A percentile compares a stretch with the other conserved stretches of the same genome.
Conservation (phyloP, 2,329 filamentous ascomycete genomes). For the Cordyceps javanica region DNA sequence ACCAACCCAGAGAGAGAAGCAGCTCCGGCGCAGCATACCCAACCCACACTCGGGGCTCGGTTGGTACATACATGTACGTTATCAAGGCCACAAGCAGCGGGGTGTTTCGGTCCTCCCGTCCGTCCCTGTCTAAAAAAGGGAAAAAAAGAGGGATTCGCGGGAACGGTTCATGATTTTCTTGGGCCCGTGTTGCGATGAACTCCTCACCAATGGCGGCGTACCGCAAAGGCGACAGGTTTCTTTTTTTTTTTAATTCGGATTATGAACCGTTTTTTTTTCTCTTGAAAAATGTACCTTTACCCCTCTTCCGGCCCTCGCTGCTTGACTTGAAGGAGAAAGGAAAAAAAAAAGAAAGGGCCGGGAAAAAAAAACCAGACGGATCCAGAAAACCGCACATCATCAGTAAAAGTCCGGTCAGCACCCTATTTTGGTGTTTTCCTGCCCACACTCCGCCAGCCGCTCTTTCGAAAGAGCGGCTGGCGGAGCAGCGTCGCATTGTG, state of each 20-base stretch:
- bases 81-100: too few relatives aligned
- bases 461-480: not conserved
- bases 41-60: too few relatives aligned
- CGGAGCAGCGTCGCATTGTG: conserved; percentile 7
- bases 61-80: too few relatives aligned
- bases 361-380: not conserved
- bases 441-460: not conserved
- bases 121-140: too few relatives aligned
- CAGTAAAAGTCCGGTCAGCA: not conserved
- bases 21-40: too few relatives aligned
- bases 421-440: not conserved
- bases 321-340: not conserved
- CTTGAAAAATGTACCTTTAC: not conserved
- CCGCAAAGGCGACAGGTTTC: too few relatives aligned
- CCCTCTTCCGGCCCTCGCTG: not conserved
- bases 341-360: not conserved
- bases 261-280: not conserved
- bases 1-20: too few relatives aligned
- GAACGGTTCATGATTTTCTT: not conserved
- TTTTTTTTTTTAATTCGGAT: not conserved
- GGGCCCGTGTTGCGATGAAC: not conserved
- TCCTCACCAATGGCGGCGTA: too few relatives aligned
- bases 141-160: too few relatives aligned
- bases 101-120: too few relatives aligned
- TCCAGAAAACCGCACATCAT: not conserved